Base-by-base conservation (phyloP, 306 rosid genomes). In the Prunus kanzakura region DNA sequence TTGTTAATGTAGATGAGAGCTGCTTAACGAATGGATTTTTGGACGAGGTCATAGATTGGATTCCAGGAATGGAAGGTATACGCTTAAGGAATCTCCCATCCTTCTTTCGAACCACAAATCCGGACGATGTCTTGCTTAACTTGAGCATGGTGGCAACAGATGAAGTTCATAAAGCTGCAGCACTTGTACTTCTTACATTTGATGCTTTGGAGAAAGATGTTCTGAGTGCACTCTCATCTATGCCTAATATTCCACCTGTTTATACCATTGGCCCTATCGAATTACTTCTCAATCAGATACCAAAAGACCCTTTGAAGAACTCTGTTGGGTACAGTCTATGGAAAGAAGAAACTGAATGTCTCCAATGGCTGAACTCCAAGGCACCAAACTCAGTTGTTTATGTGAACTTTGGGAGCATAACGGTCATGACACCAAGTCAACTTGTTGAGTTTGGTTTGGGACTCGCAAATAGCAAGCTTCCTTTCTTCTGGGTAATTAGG, bases 401-500 rank as follows among this genome's bases (percentile, higher is more conserved):
- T 54, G 79, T 52, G 6, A 76, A 76, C 20, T 66, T 76, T 19
- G 73, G 73, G 3, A 66, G 73, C 43, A 22, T 76, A 57, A 7
- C 23, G 0, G 79, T 76, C 14, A 14, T 76, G 64, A 51, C 73
- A 4, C 22, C 51, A 5, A 8, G 52, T 35, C 55, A 76, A 1
- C 65, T 76, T 8, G 29, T 35, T 3, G 79, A 76, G 35, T 32
- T 66, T 20, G 73, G 73, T 2, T 65, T 64, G 79, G 79, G 79
- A 15, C 73, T 76, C 15, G 73, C 79, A 7, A 76, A 76, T 52
- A 76, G 66, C 65, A 64, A 66, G n/a, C 14, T 32, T 10, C 55
- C 79, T 0, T 65, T 76, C n/a, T 54, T 76, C 15, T 76, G 79
- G 79, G 73, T 66, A 4, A 55, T 76, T 66, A 76, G 79, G 64